Evolutionary conservation across 805 yeast genomes (phyloP).

Genomic region (Jamesozyma rosinii): DNA sequence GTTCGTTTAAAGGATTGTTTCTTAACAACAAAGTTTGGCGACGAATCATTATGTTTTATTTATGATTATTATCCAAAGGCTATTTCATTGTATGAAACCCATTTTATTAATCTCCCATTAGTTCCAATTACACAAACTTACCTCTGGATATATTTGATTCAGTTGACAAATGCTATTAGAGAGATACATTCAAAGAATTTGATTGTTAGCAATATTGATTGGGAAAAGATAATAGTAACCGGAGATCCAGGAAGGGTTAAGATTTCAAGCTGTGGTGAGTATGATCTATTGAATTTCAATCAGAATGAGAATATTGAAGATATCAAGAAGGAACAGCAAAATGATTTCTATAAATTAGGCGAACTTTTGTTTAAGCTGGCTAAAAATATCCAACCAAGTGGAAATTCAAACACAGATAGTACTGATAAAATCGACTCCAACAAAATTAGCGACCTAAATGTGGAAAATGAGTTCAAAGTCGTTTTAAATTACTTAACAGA

Average conservation of each 20-base stretch:
- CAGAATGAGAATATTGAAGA: constrained; percentile 12
- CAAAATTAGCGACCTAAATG: constrained; percentile 11
- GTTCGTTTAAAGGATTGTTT: constrained; percentile 72
- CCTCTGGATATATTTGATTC: constrained; percentile 71
- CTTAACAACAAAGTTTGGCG: constrained; percentile 79
- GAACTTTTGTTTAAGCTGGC: constrained; percentile 33
- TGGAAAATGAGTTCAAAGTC: constrained; percentile 39
- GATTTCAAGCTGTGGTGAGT: constrained; percentile 59
- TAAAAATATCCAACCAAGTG: constrained; percentile 5
- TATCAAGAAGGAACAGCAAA: constrained; percentile 33
- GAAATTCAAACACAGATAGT: constrained; percentile 3
- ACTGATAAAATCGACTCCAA: constrained; percentile 4
- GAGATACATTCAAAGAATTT: constrained; percentile 57
- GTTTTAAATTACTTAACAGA: constrained; percentile 35
- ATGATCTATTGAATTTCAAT: constrained; percentile 51
- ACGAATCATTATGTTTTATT: constrained; percentile 61
- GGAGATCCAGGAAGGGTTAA: constrained; percentile 58
- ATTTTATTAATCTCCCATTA: constrained; percentile 36
- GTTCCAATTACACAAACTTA: constrained; percentile 46
- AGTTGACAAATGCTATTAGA: constrained; percentile 60
- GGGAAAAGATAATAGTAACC: constrained; percentile 65
- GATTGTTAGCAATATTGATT: constrained; percentile 46
- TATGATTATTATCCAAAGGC: constrained; percentile 83
- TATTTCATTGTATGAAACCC: constrained; percentile 58
- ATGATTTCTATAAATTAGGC: constrained; percentile 57